Conservation (phyloP, 2,329 filamentous ascomycete species). For the Aspergillus persii region DNA sequence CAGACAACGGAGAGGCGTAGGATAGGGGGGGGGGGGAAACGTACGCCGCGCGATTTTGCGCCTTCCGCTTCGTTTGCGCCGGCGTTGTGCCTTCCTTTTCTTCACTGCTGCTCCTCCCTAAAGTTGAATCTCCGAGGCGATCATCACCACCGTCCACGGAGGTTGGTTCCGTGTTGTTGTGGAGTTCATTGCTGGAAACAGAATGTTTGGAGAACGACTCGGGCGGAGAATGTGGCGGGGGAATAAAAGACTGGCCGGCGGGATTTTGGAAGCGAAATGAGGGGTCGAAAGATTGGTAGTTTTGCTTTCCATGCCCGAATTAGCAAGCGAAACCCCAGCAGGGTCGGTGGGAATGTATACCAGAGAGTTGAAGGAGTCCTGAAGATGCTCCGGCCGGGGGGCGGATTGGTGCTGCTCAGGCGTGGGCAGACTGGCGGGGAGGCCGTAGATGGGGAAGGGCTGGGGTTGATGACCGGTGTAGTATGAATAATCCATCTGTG, state of each 20-base stretch:
- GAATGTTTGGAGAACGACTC: slow-evolving; percentile 36
- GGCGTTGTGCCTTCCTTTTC: slow-evolving; percentile 56
- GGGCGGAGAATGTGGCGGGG: slow-evolving; percentile 35
- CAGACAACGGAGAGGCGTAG: background rate
- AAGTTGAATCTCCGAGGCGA: slow-evolving; percentile 24
- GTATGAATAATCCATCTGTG: slow-evolving; percentile 57
- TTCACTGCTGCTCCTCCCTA: slow-evolving; percentile 49
- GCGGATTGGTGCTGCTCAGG: slow-evolving; percentile 39
- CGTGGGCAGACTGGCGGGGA: slow-evolving; percentile 45
- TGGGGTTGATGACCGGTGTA: slow-evolving; percentile 44
- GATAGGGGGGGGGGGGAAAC: slow-evolving; percentile 27
- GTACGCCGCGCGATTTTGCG: slow-evolving; percentile 71
- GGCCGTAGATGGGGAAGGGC: slow-evolving; percentile 51
- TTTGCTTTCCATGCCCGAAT: slow-evolving; percentile 14
- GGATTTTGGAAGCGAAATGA: slow-evolving; percentile 35
- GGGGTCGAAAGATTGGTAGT: slow-evolving; percentile 38
- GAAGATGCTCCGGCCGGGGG: slow-evolving; percentile 46
- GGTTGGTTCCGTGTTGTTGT: slow-evolving; percentile 22
- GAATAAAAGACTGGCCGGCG: slow-evolving; percentile 28
- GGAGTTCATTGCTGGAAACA: slow-evolving; percentile 28
- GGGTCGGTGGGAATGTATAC: slow-evolving; percentile 11
- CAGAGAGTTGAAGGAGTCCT: slow-evolving; percentile 39
- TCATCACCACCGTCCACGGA: slow-evolving; percentile 31
- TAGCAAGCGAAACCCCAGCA: background rate
- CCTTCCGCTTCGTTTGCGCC: slow-evolving; percentile 62